Conservation (phyloP, 1,284 basidiomycete genomes). For the Papiliotrema terrestris region DNA sequence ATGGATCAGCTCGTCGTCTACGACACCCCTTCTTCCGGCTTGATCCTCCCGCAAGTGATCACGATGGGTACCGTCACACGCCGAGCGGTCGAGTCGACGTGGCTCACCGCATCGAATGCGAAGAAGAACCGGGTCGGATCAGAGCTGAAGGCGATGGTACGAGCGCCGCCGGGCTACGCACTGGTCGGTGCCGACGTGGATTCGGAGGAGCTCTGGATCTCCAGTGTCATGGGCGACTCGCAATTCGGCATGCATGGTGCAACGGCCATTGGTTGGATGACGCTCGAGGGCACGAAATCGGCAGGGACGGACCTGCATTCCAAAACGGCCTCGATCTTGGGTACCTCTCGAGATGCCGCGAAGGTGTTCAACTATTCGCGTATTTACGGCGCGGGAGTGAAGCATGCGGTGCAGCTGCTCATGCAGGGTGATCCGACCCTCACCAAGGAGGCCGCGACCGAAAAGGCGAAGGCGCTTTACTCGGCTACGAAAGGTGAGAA, state of each 20-base stretch:
- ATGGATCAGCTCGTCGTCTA: constrained; percentile 92
- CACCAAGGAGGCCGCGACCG: constrained; percentile 71
- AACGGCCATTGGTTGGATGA: constrained; percentile 99
- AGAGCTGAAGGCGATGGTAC: constrained; percentile 96
- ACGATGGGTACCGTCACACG: constrained; percentile 98
- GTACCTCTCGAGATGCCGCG: constrained; percentile 89
- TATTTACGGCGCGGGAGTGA: constrained; percentile 96
- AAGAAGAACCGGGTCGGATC: constrained; percentile 97
- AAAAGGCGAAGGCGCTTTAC: constrained; percentile 82
- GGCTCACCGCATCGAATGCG: constrained; percentile 97
- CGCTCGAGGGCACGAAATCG: constrained; percentile 95
- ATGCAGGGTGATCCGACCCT: constrained; percentile 82
- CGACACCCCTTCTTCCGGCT: constrained; percentile 60
- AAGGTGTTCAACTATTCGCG: constrained; percentile 99
- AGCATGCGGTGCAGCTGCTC: constrained; percentile 84
- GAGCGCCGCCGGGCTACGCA: constrained; percentile 85
- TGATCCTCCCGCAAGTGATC: constrained; percentile 94
- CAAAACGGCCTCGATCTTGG: constrained; percentile 90
- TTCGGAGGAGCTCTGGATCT: constrained; percentile 99
- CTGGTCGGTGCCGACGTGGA: constrained; percentile 99
- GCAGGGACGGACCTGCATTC: constrained; percentile 95
- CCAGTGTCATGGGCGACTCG: constrained; percentile 96
- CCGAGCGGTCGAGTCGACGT: constrained; percentile 95
- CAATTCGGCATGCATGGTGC: constrained; percentile 97
- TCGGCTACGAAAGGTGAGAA: constrained; percentile 91